Base-by-base conservation (phyloP, 2,329 filamentous ascomycete species). In the Scopulariopsis brevicaulis region DNA sequence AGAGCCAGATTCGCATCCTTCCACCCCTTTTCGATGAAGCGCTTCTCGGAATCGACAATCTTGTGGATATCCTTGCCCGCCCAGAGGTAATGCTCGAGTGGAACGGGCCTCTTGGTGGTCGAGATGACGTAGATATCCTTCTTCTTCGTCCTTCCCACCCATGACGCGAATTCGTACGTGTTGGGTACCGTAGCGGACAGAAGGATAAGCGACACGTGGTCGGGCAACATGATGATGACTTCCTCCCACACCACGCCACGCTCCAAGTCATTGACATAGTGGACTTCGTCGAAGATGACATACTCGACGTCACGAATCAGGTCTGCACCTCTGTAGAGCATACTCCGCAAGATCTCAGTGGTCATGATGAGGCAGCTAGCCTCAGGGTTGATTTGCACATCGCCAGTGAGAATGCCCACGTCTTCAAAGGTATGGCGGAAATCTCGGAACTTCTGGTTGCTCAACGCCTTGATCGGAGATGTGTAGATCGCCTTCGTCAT, bases 401-500 rank as follows among this genome's bases (percentile, higher is more conserved):
- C 94, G 60, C 94, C 94, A 0, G 94, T 99, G 62, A 99, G 74
- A 62, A 99, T 97, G 18, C 94, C 94, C 20, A 99, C 94, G 70
- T 99, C 94, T 60, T 96, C 91, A 66, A 99, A 99, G 0, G 83
- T 85, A 58, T 85, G 81, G 59, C 91, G 83, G 69, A 99, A 99
- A 69, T 99, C 94, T 62, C 94, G 84, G 72, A 97, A 99, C 70
- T 99, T 99, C 68, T 99, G 94, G 68, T 99, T 99, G 73, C 94
- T 97, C 59, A 99, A 76, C 2, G 94, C 94, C 70, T 99, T 99
- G 76, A 99, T 99, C 0, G 94, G 94, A 0, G 94, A 97, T 0
- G 94, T 99, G 70, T 99, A 99, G 62, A 99, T 99, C 24, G 94
- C 93, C 70, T 99, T 99, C 10, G 94, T 99, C 93, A 97, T 97